Conservation (phyloP, 192 early-diverging fungal species). For the Entophlyctis luteolus region DNA sequence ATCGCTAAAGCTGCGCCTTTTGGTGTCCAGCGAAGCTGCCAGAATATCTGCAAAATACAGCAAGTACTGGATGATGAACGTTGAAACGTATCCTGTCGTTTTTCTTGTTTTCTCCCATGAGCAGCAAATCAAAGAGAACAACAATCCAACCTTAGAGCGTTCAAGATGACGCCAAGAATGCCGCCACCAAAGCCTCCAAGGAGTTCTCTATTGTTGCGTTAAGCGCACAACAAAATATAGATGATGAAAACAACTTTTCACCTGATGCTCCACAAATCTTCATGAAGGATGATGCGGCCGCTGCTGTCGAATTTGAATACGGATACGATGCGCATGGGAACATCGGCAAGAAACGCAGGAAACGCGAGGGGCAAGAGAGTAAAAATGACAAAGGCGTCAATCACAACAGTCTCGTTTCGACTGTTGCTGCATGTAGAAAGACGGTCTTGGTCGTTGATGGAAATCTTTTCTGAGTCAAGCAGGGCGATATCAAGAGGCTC, state of each 20-base stretch:
- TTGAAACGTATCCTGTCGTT: neutral
- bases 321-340: neutral
- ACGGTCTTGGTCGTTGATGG: neutral
- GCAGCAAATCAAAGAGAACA: too few relatives aligned
- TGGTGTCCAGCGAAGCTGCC: neutral
- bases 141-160: conserved; percentile 6
- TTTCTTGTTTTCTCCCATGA: too few relatives aligned
- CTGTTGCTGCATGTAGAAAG: neutral
- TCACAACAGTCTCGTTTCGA: conserved; percentile 4
- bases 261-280: conserved; percentile 9
- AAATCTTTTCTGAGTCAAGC: neutral
- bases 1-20: too few relatives aligned
- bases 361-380: conserved; percentile 10
- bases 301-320: neutral
- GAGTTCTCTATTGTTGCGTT: neutral
- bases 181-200: neutral
- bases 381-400: conserved; percentile 8
- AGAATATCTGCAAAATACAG: neutral
- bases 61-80: neutral
- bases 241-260: too few relatives aligned
- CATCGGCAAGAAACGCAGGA: neutral
- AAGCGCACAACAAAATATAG: too few relatives aligned
- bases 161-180: neutral
- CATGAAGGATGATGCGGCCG: conserved; percentile 7
- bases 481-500: neutral